These are phyloP conservation scores for Chrysanthemum makinoi DNA, from an alignment of 129 eudicot genomes.

Conservation along the genomic window DNA sequence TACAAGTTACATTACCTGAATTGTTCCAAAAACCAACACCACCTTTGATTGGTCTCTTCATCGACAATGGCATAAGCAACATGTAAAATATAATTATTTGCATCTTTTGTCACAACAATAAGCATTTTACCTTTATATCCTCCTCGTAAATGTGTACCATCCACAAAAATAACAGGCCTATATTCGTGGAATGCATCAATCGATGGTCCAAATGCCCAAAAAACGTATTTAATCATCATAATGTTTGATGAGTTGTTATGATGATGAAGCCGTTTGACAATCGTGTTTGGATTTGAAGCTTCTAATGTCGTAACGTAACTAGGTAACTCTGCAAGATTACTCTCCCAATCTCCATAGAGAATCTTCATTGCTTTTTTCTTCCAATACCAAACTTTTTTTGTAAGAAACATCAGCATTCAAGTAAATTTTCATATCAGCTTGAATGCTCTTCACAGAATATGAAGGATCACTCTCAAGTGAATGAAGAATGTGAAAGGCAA, in stretches of 20 bases:
- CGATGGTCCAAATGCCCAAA: background rate
- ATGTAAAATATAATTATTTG: background rate
- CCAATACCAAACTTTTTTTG: background rate
- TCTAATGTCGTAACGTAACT: background rate
- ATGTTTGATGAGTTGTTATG: background rate
- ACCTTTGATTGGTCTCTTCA: background rate
- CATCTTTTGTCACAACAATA: background rate
- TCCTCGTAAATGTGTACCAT: background rate
- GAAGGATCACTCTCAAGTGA: background rate
- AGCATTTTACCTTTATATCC: background rate
- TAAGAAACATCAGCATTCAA: background rate
- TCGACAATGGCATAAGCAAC: slow-evolving; percentile 2
- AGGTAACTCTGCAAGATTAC: background rate
- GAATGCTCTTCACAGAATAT: background rate
- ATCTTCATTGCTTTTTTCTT: slow-evolving; percentile 5
- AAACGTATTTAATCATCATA: background rate
- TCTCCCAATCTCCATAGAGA: too few species aligned
- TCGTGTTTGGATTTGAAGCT: background rate
- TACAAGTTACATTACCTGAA: background rate
- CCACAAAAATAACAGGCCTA: background rate
- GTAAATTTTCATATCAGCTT: background rate
- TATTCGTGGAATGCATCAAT: background rate
- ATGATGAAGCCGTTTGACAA: slow-evolving; percentile 1
- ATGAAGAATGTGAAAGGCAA: background rate
- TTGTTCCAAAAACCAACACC: slow-evolving; percentile 2